Conservation (phyloP, 1,284 basidiomycete genomes). For the Mrakiaceae sp. region DNA sequence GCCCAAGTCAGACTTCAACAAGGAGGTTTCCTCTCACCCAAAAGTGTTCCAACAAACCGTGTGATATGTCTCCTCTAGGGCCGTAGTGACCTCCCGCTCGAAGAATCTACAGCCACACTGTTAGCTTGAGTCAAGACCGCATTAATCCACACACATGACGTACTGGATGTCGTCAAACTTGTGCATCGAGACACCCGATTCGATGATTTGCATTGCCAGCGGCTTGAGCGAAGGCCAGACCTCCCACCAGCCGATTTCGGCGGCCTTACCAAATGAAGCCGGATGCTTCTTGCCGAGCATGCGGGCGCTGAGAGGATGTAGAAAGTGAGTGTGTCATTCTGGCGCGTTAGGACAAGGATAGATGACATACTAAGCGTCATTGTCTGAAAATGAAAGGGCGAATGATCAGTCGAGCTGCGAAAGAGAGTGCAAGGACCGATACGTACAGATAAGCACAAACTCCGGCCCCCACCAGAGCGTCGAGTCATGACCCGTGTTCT, state of each 20-base stretch:
- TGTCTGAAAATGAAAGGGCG: background rate
- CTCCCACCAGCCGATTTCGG: slow-evolving; percentile 4
- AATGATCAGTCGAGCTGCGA: background rate
- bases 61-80: slow-evolving; percentile 9
- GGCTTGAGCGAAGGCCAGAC: slow-evolving; percentile 8
- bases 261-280: background rate
- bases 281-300: background rate
- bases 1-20: too few relatives aligned
- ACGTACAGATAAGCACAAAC: background rate
- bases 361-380: background rate
- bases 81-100: slow-evolving; percentile 3
- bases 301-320: background rate
- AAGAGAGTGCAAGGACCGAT: too few relatives aligned
- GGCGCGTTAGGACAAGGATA: too few relatives aligned
- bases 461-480: slow-evolving; percentile 13
- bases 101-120: background rate
- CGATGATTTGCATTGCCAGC: background rate
- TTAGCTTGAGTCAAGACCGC: too few relatives aligned
- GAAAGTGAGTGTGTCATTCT: background rate
- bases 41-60: background rate
- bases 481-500: background rate
- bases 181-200: background rate
- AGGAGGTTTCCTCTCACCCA: too few relatives aligned
- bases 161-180: slow-evolving; percentile 9
- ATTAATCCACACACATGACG: too few relatives aligned